Evolutionary conservation across 2,329 filamentous ascomycete species (phyloP), one percentile per base, ranked within the genome.

Genomic region (Aureobasidium sp.): DNA sequence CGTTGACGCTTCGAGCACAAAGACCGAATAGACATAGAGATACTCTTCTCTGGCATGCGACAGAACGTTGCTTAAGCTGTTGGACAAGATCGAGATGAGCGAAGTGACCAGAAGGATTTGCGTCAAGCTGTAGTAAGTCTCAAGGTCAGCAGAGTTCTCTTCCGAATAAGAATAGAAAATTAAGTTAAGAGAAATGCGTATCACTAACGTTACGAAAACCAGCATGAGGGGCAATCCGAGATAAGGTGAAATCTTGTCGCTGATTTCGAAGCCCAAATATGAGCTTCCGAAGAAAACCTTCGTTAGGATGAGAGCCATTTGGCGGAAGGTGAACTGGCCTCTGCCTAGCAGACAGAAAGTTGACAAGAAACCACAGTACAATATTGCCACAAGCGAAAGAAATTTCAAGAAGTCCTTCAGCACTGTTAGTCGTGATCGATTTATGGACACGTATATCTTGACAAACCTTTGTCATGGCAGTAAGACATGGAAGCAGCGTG

Each of bases 371-470:
- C 91, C 85, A 52, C 94, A 77, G 71, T 96, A 96, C 58, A 96
- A 77, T 60, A 96, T 88, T 52, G 90, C 78, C 47, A 95, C 89
- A 29, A 93, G 81, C 1, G 90, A 88, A 62, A 85, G 72, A 64
- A 94, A 96, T 70, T 92, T 92, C 73, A 92, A 75, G 71, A 96
- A 96, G 71, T 96, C 91, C 74, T 92, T 93, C 42, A 89, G 20
- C 36, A 25, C 9, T 7, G 17, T 58, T 27, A 58, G 42, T 85
- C 56, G 61, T 67, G 51, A 67, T 52, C 15, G n/a, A 52, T 27
- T 37, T 22, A 27, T 27, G 12, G n/a, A 15, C 5, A 2, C 3
- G n/a, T 8, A 36, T 20, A 34, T 17, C 9, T 42, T 9, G 20
- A 41, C 29, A 27, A 27, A 58, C 55, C 31, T 34, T 39, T 44